Percentiles rank a stretch among this genome's conserved stretches.
These are phyloP conservation scores for Pseudocercospora eumusae DNA, from an alignment of 2,329 filamentous ascomycete genomes.

Conservation along the genomic window DNA sequence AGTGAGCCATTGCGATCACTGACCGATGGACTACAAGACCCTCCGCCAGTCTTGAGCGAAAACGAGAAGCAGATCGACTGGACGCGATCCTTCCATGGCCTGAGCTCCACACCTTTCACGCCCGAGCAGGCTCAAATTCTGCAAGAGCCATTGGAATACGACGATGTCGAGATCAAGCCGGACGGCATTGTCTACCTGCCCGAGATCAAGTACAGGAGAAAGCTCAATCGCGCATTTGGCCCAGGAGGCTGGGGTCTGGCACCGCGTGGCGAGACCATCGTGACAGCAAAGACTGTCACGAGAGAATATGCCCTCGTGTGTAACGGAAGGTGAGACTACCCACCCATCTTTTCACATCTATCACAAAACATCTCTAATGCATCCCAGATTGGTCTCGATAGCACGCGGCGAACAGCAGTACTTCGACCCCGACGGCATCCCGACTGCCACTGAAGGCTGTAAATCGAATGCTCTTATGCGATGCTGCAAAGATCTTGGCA, in stretches of 20 bases:
- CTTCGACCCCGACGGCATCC: slow-evolving; percentile 85
- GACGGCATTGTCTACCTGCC: slow-evolving; percentile 95
- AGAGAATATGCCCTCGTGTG: slow-evolving; percentile 91
- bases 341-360: no score
- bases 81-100: slow-evolving; percentile 79
- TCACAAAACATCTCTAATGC: slow-evolving; percentile 8
- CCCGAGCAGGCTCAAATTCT: slow-evolving; percentile 69
- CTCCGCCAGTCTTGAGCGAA: slow-evolving; percentile 52
- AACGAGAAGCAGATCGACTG: slow-evolving; percentile 67
- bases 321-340: slow-evolving; percentile 70
- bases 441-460: slow-evolving; percentile 92
- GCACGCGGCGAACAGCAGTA: slow-evolving; percentile 94
- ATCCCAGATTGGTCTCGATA: slow-evolving; percentile 77
- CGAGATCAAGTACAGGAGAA: slow-evolving; percentile 95
- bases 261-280: slow-evolving; percentile 79
- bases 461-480: slow-evolving; percentile 99
- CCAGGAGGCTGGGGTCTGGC: slow-evolving; percentile 95
- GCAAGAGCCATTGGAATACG: slow-evolving; percentile 63
- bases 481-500: slow-evolving; percentile 95
- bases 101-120: slow-evolving; percentile 70
- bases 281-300: slow-evolving; percentile 78
- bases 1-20: slow-evolving; percentile 44
- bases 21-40: slow-evolving; percentile 54
- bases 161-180: slow-evolving; percentile 94
- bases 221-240: slow-evolving; percentile 87